A percentile compares a stretch with the other conserved stretches of the same genome.
Evolutionary conservation across 2,329 filamentous ascomycete genomes (phyloP).

Genomic region (Neonectria hederae): DNA sequence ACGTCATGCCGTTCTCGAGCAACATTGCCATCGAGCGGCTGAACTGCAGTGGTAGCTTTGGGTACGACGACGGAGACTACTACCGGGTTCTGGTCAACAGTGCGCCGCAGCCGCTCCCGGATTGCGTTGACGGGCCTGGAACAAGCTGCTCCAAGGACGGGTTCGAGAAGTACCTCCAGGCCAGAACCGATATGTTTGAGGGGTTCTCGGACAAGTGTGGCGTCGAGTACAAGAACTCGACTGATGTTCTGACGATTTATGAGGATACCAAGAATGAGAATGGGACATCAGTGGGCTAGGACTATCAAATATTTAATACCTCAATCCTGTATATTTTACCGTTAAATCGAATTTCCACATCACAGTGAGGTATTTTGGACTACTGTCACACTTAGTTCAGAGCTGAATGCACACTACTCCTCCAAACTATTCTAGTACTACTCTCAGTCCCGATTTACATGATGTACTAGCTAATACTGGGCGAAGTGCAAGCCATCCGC

Average conservation of each 20-base stretch:
- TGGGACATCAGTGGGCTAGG: background rate
- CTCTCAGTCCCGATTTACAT: too few species aligned
- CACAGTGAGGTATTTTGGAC: too few species aligned
- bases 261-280: background rate
- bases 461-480: too few species aligned
- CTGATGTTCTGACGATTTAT: constrained; percentile 37
- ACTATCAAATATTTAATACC: background rate
- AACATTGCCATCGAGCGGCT: constrained; percentile 74
- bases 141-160: constrained; percentile 32
- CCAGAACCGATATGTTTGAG: constrained; percentile 27
- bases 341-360: too few species aligned
- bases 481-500: too few species aligned
- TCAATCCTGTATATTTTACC: too few species aligned
- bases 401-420: too few species aligned
- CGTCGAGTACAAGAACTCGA: constrained; percentile 37
- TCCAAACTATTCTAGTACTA: too few species aligned
- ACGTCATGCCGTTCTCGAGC: constrained; percentile 71
- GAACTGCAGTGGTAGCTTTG: constrained; percentile 65
- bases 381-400: too few species aligned
- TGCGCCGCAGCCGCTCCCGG: constrained; percentile 31
- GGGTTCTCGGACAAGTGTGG: constrained; percentile 37
- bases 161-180: constrained; percentile 33
- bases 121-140: constrained; percentile 32
- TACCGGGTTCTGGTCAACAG: constrained; percentile 39
- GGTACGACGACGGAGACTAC: constrained; percentile 49